Base-by-base conservation (phyloP, 768 basidiomycete genomes). In the Galerina sulciceps region DNA sequence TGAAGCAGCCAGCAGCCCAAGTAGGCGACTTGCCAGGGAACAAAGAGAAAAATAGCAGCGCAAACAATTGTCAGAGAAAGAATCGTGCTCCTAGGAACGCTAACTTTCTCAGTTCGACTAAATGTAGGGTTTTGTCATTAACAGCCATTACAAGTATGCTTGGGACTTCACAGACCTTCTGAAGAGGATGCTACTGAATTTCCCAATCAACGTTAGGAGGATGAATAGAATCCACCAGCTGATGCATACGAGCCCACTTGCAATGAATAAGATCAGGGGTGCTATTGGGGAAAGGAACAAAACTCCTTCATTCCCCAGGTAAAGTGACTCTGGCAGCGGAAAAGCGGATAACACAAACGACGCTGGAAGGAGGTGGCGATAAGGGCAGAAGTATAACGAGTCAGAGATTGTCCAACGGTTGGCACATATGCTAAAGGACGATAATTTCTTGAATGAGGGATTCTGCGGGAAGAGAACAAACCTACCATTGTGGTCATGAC, bases 21-120 rank as follows among this genome's bases (percentile, higher is more conserved):
- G 73, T 90, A 95, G 4, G 90, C 94, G 10, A 96, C 90, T 73
- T 97, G 95, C 86, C 93, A 94, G 0, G 95, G 95, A n/a, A 96
- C 78, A 52, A 94, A 75, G 38, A 91, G 62, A 58, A 89, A 82
- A 38, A 95, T 87, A n/a, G 88, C 74, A 14, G 82, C 61, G 50
- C 88, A 79, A 35, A 95, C 81, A 17, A 89, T 48, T 6, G 69
- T 62, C 70, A 93, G 82, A 6, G 90, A 89, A 6, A 86, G 41
- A 22, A 88, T 26, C 3, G 83, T 84, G 65, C 78, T 78, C 59
- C 79, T 75, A 34, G 76, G 78, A 46, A 82, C 72, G 22, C 78
- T 71, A 5, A 63, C 49, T 22, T 73, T 73, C 59, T 80, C 77
- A 20, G 67, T 69, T 17, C 71, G 72, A n/a, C 74, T 74, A 42